Base-by-base conservation (phyloP, 306 rosid genomes). In the Cotoneaster glaucophyllus region DNA sequence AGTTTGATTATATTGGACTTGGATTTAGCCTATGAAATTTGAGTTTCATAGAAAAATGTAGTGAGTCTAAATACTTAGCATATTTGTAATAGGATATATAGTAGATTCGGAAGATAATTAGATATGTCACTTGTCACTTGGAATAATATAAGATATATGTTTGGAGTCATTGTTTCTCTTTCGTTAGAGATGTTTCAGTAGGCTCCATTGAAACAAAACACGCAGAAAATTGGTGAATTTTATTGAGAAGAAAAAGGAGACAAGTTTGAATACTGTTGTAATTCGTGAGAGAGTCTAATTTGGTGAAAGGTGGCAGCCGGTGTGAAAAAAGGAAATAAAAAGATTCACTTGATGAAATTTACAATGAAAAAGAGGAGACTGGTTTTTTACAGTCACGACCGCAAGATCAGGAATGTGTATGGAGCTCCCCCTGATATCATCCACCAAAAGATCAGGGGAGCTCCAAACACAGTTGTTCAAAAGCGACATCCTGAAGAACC, bases 401-500 rank as follows among this genome's bases (percentile, higher is more conserved):
- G 26, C 26, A 70, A 79, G 37, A 72, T 69, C 64, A n/a, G 84
- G 15, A 90, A 94, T 11, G 82, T 31, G 32, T 31, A 31, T 31
- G 32, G 32, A 31, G 32, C 32, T 31, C 31, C 31, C 32, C 32
- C 48, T 80, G 84, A 74, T 63, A 64, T 96, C 96, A 56, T 50
- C 97, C 79, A 74, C 88, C 8, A 97, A 94, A 87, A 82, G 74
- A 50, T 74, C 84, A 21, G 69, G 70, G 18, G 17, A 18, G 37
- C 68, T 72, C 77, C 81, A 28, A n/a, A 76, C 39, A 15, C 48
- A 11, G 31, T 48, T 44, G 41, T 78, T 57, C 71, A 31, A 39
- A 29, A 37, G 13, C 68, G 71, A 75, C 45, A 53, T 79, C 64
- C 15, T 17, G 8, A 68, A 59, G 79, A 62, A 79, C 66, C 43